phyloP scores from a whole-genome alignment of 106 monocot genomes.

The Alisma plantagoaquatica region DNA sequence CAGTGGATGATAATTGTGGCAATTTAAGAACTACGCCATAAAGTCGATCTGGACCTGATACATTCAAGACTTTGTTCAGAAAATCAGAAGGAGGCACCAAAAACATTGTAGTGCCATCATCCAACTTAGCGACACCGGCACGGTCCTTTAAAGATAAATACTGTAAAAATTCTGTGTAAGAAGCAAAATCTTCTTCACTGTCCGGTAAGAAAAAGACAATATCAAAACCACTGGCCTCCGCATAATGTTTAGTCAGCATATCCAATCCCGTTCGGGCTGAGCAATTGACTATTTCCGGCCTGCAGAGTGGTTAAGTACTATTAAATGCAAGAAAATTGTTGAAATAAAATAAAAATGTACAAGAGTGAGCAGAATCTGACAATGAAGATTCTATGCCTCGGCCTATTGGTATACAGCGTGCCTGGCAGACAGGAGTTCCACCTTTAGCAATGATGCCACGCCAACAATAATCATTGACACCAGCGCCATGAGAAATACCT shows the following conservation, averaged over 20 bases:
- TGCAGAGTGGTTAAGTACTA: conserved; percentile 7
- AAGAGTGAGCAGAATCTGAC: conserved; percentile 30
- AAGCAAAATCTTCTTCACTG: conserved; percentile 90
- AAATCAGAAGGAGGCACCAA: conserved; percentile 98
- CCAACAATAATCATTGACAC: conserved; percentile 46
- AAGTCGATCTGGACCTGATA: conserved; percentile 83
- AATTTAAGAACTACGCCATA: conserved; percentile 90
- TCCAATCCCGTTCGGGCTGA: conserved; percentile 92
- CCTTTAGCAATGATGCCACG: conserved; percentile 92
- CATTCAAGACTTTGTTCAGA: conserved; percentile 54
- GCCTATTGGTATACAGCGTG: conserved; percentile 79
- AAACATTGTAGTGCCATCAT: conserved; percentile 82
- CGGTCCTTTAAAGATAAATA: conserved; percentile 75
- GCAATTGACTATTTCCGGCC: conserved; percentile 77
- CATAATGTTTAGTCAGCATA: conserved; percentile 75
- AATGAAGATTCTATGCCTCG: conserved; percentile 66
- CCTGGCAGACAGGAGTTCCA: conserved; percentile 76
- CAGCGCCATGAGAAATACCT: conserved; percentile 13
- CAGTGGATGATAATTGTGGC: conserved; percentile 29
- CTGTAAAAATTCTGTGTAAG: conserved; percentile 88
- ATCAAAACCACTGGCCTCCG: conserved; percentile 77
- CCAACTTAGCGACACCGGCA: conserved; percentile 92
- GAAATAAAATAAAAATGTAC: conserved; percentile 7
- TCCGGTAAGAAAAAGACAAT: conserved; percentile 92
- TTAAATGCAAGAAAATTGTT: conserved; percentile 1